phyloP scores from a whole-genome alignment of 148 eudicot genomes.

The Hydrangea macrophylla region DNA sequence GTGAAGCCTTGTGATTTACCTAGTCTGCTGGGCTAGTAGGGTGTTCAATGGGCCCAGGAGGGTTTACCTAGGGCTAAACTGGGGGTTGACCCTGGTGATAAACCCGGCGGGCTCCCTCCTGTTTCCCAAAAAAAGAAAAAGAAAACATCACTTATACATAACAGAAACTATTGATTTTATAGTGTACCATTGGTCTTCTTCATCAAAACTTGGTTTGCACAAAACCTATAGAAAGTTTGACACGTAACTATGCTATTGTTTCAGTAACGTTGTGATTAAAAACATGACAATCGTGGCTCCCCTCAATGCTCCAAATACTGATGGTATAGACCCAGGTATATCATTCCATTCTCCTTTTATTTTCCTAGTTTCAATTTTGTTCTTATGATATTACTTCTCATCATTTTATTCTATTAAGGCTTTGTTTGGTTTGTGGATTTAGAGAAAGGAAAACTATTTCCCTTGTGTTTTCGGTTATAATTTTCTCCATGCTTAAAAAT shows the following conservation, averaged over 20 bases:
- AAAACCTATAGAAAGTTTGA: background rate
- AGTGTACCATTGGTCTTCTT: background rate
- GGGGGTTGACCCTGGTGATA: too few species aligned
- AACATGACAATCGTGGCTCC: constrained; percentile 96
- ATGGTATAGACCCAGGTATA: constrained; percentile 95
- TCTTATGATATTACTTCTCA: background rate
- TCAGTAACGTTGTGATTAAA: constrained; percentile 81
- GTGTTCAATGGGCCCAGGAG: too few species aligned
- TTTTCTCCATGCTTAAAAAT: too few species aligned
- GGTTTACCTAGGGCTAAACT: too few species aligned
- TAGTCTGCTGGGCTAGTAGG: too few species aligned
- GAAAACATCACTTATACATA: background rate
- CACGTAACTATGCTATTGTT: background rate
- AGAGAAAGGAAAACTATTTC: too few species aligned
- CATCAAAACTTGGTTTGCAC: background rate
- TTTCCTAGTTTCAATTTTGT: background rate
- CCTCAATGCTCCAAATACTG: constrained; percentile 91
- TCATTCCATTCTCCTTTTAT: background rate
- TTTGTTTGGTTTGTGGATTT: too few species aligned
- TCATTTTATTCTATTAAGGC: background rate
- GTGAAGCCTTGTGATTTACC: too few species aligned
- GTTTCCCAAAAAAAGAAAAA: too few species aligned
- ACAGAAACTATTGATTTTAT: background rate
- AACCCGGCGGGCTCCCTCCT: too few species aligned
- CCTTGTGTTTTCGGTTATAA: too few species aligned